A percentile compares a stretch with the other conserved stretches of the same genome.
Evolutionary conservation across 1,139 yeast species (phyloP).

Genomic region (Zygosaccharomyces pseudobailii): DNA sequence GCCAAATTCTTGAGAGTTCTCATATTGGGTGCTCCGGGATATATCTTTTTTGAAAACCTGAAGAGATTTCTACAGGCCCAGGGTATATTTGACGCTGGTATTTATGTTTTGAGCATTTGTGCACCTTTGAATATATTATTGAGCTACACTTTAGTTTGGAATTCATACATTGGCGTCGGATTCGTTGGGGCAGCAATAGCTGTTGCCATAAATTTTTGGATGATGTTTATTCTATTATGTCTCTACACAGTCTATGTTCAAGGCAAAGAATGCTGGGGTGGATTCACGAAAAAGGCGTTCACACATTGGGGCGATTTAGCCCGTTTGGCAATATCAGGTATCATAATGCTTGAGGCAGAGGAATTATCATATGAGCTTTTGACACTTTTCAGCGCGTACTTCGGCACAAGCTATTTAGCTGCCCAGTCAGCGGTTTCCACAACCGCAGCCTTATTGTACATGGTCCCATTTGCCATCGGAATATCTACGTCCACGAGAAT

Average conservation of each 20-base stretch:
- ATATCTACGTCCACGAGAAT: slow-evolving; percentile 84
- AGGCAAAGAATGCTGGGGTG: slow-evolving; percentile 73
- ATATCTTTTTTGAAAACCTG: slow-evolving; percentile 74
- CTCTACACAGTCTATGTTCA: slow-evolving; percentile 54
- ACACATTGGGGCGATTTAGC: slow-evolving; percentile 58
- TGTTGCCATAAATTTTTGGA: slow-evolving; percentile 64
- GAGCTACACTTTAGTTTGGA: slow-evolving; percentile 80
- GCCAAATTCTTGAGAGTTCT: slow-evolving; percentile 59
- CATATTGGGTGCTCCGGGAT: slow-evolving; percentile 78
- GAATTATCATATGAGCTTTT: slow-evolving; percentile 68
- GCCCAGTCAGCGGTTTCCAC: slow-evolving; percentile 87
- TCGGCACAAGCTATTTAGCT: slow-evolving; percentile 79
- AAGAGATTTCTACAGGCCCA: slow-evolving; percentile 87
- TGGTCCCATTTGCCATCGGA: slow-evolving; percentile 85
- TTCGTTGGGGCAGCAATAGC: slow-evolving; percentile 73
- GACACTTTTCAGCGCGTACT: slow-evolving; percentile 68
- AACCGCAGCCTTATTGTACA: slow-evolving; percentile 72
- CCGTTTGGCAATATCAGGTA: slow-evolving; percentile 64
- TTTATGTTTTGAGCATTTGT: slow-evolving; percentile 67
- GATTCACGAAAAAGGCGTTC: slow-evolving; percentile 47
- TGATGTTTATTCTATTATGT: slow-evolving; percentile 53
- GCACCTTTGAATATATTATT: slow-evolving; percentile 73
- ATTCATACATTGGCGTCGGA: slow-evolving; percentile 54
- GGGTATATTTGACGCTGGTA: slow-evolving; percentile 87
- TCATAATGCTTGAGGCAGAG: slow-evolving; percentile 70